Conservation (phyloP, 2,329 filamentous ascomycete genomes). For the Fusarium transvaalense region DNA sequence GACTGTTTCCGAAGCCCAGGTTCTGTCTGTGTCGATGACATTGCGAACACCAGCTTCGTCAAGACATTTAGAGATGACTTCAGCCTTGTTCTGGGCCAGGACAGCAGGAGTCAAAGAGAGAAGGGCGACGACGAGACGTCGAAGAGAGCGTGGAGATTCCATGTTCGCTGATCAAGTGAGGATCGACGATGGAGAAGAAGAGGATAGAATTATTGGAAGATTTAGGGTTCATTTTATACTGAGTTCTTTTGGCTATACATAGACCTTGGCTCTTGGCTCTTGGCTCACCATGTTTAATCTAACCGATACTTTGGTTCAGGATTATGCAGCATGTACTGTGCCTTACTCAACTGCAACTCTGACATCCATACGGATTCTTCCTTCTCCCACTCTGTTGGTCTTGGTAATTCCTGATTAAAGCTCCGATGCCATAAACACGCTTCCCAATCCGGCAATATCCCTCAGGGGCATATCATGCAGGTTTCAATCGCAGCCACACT, state of each 20-base stretch:
- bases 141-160: constrained; percentile 12
- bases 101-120: not conserved
- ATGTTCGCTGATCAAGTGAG: not conserved
- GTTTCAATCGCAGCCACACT: constrained; percentile 8
- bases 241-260: not conserved
- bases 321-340: not conserved
- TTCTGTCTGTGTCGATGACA: constrained; percentile 37
- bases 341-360: not conserved
- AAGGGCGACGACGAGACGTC: constrained; percentile 15
- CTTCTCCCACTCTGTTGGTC: not conserved
- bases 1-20: constrained; percentile 31
- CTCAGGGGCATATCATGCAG: not conserved
- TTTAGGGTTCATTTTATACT: constrained; percentile 11
- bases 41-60: constrained; percentile 34
- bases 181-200: not conserved
- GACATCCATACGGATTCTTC: not conserved
- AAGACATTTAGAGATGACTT: constrained; percentile 30
- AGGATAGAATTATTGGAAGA: not conserved
- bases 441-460: not conserved
- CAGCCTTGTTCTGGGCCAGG: constrained; percentile 22
- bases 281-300: constrained; percentile 3
- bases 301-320: not conserved
- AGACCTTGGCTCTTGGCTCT: not conserved
- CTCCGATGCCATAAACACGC: not conserved
- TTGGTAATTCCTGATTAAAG: not conserved